Percentiles rank a stretch among this genome's conserved stretches.
Conservation (phyloP, 495 filamentous ascomycete genomes). For the Penicillium herquei region DNA sequence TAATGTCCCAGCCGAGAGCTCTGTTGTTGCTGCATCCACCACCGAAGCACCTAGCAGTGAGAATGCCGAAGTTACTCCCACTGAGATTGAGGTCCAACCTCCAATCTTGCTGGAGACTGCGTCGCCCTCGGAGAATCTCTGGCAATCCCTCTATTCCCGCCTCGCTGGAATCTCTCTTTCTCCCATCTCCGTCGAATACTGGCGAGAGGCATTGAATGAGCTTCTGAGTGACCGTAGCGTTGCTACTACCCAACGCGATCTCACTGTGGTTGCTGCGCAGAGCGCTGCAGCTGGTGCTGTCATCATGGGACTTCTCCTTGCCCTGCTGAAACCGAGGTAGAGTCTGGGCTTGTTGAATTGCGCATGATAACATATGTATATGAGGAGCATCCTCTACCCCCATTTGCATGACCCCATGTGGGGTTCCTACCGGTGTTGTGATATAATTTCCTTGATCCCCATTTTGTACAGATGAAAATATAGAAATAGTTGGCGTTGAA, state of each 20-base stretch:
- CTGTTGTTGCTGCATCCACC: not conserved
- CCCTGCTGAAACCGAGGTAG: constrained; percentile 54
- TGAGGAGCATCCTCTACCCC: not conserved
- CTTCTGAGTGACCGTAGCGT: constrained; percentile 69
- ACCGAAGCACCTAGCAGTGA: constrained; percentile 6
- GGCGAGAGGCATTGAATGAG: constrained; percentile 49
- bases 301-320: constrained; percentile 56
- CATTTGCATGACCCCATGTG: not conserved
- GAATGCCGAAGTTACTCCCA: not conserved
- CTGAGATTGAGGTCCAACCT: constrained; percentile 2
- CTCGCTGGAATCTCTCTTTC: constrained; percentile 22
- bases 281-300: constrained; percentile 71
- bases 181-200: constrained; percentile 37
- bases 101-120: constrained; percentile 2
- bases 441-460: not conserved
- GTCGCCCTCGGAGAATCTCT: constrained; percentile 7
- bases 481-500: constrained; percentile 6
- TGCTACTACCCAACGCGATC: constrained; percentile 67
- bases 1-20: constrained; percentile 13
- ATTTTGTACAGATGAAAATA: constrained; percentile 21
- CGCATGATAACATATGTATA: not conserved
- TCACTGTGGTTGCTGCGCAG: constrained; percentile 68
- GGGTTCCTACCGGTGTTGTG: not conserved
- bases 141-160: constrained; percentile 25
- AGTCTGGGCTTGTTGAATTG: not conserved